Evolutionary conservation across 2,329 filamentous ascomycete genomes (phyloP).

Genomic region (Ampelomyces quisqualis): DNA sequence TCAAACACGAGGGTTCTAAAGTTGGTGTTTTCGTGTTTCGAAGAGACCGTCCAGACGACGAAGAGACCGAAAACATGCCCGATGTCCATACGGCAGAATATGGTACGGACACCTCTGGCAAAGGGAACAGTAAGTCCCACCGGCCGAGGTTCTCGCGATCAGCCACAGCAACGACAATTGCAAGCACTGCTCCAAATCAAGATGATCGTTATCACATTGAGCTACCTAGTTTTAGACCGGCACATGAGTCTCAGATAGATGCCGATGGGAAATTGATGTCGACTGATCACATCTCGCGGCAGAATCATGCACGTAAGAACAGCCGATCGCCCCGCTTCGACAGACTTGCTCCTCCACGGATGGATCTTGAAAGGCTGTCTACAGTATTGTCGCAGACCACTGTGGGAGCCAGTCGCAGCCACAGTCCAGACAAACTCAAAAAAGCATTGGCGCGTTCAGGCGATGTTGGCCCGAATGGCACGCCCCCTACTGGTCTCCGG

Average conservation of each 20-base stretch:
- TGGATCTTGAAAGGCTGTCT: constrained; percentile 46
- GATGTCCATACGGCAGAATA: constrained; percentile 49
- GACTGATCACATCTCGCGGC: constrained; percentile 45
- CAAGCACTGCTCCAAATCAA: constrained; percentile 25
- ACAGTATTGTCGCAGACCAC: constrained; percentile 21
- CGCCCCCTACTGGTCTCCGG: constrained; percentile 35
- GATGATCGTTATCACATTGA: constrained; percentile 37
- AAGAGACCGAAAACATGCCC: constrained; percentile 48
- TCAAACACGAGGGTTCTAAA: constrained; percentile 65
- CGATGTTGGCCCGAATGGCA: constrained; percentile 25
- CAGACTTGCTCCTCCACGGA: constrained; percentile 52
- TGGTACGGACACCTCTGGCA: constrained; percentile 28
- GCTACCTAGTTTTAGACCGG: constrained; percentile 38
- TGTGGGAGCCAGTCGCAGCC: constrained; percentile 24
- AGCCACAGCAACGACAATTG: constrained; percentile 25
- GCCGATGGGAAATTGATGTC: constrained; percentile 14
- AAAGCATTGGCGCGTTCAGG: constrained; percentile 37
- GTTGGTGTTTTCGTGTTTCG: constrained; percentile 63
- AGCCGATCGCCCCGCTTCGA: constrained; percentile 48
- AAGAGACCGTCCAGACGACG: constrained; percentile 53
- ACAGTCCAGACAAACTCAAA: constrained; percentile 32
- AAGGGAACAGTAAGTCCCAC: constrained; percentile 11
- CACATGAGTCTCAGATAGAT: constrained; percentile 33
- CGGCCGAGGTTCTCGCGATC: constrained; percentile 37
- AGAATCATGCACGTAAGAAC: constrained; percentile 41